Evolutionary conservation across 1,284 basidiomycete species (phyloP).

Genomic region (Agaricales sp.): DNA sequence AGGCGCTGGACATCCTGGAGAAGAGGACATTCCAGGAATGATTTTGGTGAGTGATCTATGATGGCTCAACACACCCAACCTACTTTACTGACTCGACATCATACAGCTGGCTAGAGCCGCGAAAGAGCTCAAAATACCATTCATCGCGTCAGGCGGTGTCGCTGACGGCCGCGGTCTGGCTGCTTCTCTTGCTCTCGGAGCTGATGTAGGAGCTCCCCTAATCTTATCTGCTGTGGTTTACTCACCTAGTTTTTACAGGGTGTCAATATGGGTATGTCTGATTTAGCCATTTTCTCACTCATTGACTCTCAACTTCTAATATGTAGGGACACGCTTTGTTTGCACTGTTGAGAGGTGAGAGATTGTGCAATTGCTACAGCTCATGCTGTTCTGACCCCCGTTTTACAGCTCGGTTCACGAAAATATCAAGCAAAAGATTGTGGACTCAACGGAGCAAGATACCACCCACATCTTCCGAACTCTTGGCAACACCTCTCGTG

Average conservation of each 20-base stretch:
- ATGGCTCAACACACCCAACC: too few species aligned
- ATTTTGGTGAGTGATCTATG: conserved; percentile 68
- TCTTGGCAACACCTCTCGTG: conserved; percentile 79
- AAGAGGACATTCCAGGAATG: conserved; percentile 90
- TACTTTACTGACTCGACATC: background rate
- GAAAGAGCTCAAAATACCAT: conserved; percentile 78
- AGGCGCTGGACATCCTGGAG: conserved; percentile 92
- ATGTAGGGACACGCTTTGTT: conserved; percentile 76
- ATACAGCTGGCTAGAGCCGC: conserved; percentile 77
- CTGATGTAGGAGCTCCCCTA: conserved; percentile 42
- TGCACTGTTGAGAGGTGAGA: conserved; percentile 64
- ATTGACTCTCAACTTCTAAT: conserved; percentile 3
- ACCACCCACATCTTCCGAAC: conserved; percentile 88
- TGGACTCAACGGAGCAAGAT: conserved; percentile 73
- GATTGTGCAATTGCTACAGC: too few species aligned
- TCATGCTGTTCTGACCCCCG: background rate
- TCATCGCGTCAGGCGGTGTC: conserved; percentile 83
- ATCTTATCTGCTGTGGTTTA: background rate
- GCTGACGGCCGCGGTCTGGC: conserved; percentile 79
- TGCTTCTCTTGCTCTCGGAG: conserved; percentile 76
- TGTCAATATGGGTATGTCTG: conserved; percentile 66
- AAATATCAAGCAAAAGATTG: conserved; percentile 86
- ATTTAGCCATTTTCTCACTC: too few species aligned
- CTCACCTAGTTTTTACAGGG: conserved; percentile 33
- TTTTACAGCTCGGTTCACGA: conserved; percentile 36